Base-by-base conservation (phyloP, 2,329 filamentous ascomycete species). In the Cryphonectria naterciae region DNA sequence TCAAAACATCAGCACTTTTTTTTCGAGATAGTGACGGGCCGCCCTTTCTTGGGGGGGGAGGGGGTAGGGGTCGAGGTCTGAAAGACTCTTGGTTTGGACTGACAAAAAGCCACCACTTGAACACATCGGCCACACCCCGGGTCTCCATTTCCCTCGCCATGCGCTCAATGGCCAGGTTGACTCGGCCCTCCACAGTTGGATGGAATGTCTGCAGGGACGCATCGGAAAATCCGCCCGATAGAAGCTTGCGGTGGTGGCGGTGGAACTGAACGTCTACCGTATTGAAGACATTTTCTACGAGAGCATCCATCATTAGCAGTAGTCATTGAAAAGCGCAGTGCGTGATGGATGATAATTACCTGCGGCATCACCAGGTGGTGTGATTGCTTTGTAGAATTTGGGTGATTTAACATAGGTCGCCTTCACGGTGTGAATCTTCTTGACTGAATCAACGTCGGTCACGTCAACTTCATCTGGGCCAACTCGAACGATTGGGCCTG, bases 31-130 rank as follows among this genome's bases (percentile, higher is more conserved):
- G n/a, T 28, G n/a, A 19, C 8, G 37, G 32, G 13, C 11, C 32
- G 32, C 3, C 32, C 32, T 32, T 32, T 32, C 4, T 32, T 2
- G 32, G 32, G 32, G 32, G 32, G 32, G 32, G 32, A 4, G 32
- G 32, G 61, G n/a, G 37, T 10, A n/a, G 15, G 39, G 22, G 19
- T 37, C 19, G 56, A 61, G 28, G 28, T 17, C 13, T 19, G 28
- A 61, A 37, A 17, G 56, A 43, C 41, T 43, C 28, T 19, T 25
- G 17, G 22, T 61, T 3, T 62, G 19, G n/a, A 0, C 86, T 78
- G 80, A 88, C 83, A 67, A 86, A 87, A 7, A 83, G 76, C 78
- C 81, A 86, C 86, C 86, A 89, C 69, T 87, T 87, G 70, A 82
- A 80, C 0, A 88, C 77, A 71, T 89, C 86, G 0, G 78, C 80